phyloP scores from a whole-genome alignment of 2,329 filamentous ascomycete genomes.

The Ilyonectria mors-panacis region DNA sequence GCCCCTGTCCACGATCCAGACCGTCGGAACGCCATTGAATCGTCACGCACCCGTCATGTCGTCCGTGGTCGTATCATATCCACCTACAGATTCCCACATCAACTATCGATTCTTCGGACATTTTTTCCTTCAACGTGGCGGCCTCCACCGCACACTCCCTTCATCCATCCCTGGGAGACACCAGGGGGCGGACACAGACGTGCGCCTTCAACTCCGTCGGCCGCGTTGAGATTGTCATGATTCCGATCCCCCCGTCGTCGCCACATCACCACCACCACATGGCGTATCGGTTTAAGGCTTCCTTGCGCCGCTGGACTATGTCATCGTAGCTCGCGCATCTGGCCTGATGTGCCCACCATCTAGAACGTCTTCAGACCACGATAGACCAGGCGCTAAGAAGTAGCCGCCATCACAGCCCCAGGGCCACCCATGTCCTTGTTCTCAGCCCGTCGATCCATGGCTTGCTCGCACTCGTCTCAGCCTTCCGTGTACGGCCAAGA shows the following conservation, averaged over 20 bases:
- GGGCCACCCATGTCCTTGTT: slow-evolving; percentile 2
- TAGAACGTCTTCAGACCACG: slow-evolving; percentile 18
- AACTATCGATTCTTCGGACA: slow-evolving; percentile 21
- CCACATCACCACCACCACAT: slow-evolving; percentile 14
- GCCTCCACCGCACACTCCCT: no score
- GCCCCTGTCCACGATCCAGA: neutral
- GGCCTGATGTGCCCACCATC: slow-evolving; percentile 20
- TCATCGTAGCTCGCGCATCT: slow-evolving; percentile 2
- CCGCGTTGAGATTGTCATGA: neutral
- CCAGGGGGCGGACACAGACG: neutral
- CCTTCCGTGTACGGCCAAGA: slow-evolving; percentile 26
- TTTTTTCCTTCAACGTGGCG: slow-evolving; percentile 10
- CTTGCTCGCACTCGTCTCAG: slow-evolving; percentile 27
- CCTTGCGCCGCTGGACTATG: slow-evolving; percentile 2
- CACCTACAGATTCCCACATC: slow-evolving; percentile 1
- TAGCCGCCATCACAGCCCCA: slow-evolving; percentile 5
- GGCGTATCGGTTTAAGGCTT: slow-evolving; percentile 1
- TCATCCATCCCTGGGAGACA: no score
- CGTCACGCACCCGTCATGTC: slow-evolving; percentile 3
- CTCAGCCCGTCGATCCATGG: slow-evolving; percentile 5
- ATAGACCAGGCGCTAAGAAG: slow-evolving; percentile 7
- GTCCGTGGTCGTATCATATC: slow-evolving; percentile 19
- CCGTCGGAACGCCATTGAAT: neutral
- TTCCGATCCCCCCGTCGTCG: neutral
- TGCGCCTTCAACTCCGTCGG: neutral